Conservation (phyloP, 306 rosid species). For the Cyclanthera cordifolia region DNA sequence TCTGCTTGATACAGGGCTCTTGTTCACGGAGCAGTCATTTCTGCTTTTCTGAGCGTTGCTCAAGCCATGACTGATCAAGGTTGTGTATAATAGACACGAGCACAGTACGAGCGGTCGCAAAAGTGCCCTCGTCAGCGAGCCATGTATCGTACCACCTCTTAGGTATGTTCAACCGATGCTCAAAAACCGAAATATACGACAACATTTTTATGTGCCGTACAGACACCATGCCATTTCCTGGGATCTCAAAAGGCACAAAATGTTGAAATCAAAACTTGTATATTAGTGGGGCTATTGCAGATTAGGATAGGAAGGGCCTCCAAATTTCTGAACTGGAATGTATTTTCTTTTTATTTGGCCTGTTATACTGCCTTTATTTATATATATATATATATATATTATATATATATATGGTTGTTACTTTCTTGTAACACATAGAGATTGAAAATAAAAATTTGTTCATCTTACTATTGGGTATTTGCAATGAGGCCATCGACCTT, state of each 20-base stretch:
- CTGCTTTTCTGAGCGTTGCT: constrained; percentile 81
- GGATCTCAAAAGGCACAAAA: constrained; percentile 3
- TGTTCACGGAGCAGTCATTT: constrained; percentile 83
- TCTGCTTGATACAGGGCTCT: constrained; percentile 54
- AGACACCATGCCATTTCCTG: constrained; percentile 1
- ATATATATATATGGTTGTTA: constrained; percentile 16
- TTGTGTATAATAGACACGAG: constrained; percentile 45
- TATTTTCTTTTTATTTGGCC: constrained; percentile 12
- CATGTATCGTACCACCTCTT: background rate
- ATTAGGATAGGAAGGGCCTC: constrained; percentile 21
- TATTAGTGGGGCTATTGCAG: constrained; percentile 21
- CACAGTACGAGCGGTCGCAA: constrained; percentile 13
- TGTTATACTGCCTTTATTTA: constrained; percentile 21
- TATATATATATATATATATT: too few species aligned
- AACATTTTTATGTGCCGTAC: background rate
- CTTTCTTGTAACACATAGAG: constrained; percentile 25
- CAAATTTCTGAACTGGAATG: constrained; percentile 19
- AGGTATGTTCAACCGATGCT: background rate
- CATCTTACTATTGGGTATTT: background rate
- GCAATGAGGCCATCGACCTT: too few species aligned
- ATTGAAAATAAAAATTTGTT: constrained; percentile 33
- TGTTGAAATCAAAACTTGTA: constrained; percentile 24
- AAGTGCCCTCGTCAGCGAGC: background rate
- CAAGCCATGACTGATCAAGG: constrained; percentile 99
- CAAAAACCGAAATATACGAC: background rate